phyloP scores from a whole-genome alignment of 164 flowering plant species.

The Umbilicus rupestris region DNA sequence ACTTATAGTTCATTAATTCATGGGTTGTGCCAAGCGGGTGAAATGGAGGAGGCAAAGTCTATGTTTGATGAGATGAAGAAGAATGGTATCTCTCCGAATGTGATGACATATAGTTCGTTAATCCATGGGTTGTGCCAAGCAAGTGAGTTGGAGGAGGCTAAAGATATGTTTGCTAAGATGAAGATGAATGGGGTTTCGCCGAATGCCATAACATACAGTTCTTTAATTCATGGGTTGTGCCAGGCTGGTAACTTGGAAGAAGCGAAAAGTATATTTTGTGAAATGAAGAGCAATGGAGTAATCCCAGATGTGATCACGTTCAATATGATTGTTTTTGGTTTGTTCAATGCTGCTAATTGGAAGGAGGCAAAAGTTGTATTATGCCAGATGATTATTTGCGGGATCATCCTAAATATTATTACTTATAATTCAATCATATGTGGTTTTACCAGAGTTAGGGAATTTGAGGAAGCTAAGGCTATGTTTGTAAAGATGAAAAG shows the following conservation, averaged over 20 bases:
- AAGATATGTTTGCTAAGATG: slow-evolving; percentile 30
- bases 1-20: slow-evolving; percentile 24
- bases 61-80: slow-evolving; percentile 30
- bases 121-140: slow-evolving; percentile 25
- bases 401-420: slow-evolving; percentile 21
- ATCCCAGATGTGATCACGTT: slow-evolving; percentile 25
- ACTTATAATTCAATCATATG: too few relatives aligned
- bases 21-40: slow-evolving; percentile 33
- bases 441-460: too few relatives aligned
- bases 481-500: too few relatives aligned
- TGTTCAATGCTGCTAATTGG: slow-evolving; percentile 19
- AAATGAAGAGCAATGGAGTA: slow-evolving; percentile 34
- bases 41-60: slow-evolving; percentile 24
- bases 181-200: slow-evolving; percentile 24
- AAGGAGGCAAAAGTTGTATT: slow-evolving; percentile 28
- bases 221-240: slow-evolving; percentile 28
- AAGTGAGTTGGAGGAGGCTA: slow-evolving; percentile 25
- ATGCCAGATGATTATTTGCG: slow-evolving; percentile 23
- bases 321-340: slow-evolving; percentile 28
- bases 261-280: slow-evolving; percentile 23
- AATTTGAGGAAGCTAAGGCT: too few relatives aligned
- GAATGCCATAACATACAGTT: slow-evolving; percentile 26
- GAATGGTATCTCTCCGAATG: slow-evolving; percentile 29
- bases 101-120: slow-evolving; percentile 26
- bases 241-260: slow-evolving; percentile 27